phyloP scores from a whole-genome alignment of 371 early-diverging fungal species.

The Rhizomucor miehei region DNA sequence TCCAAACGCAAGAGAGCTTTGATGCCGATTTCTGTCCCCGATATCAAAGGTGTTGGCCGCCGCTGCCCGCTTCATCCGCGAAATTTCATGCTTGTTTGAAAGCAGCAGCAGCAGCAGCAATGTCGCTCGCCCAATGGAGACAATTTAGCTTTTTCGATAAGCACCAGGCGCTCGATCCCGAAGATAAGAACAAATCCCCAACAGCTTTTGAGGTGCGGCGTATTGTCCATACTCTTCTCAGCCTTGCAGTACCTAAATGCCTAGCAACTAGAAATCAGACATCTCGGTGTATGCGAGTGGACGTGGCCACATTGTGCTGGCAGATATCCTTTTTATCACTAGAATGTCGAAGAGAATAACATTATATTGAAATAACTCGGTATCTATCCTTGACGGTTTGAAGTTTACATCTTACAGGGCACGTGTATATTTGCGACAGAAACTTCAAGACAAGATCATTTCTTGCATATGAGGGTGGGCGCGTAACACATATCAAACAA shows the following conservation, averaged over 20 bases:
- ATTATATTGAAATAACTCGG: constrained; percentile 2
- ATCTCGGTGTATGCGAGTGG: constrained; percentile 53
- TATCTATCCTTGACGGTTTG: constrained; percentile 30
- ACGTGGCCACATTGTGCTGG: constrained; percentile 53
- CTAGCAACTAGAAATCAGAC: constrained; percentile 24
- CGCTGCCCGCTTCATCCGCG: no score
- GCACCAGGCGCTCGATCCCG: constrained; percentile 60
- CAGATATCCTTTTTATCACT: constrained; percentile 49
- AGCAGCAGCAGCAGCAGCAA: constrained; percentile 10
- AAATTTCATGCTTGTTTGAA: no score
- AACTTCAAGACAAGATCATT: constrained; percentile 68
- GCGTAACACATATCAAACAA: constrained; percentile 79
- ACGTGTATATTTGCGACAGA: constrained; percentile 68
- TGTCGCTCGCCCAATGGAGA: constrained; percentile 60
- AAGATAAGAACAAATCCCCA: constrained; percentile 58
- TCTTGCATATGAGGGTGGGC: constrained; percentile 66
- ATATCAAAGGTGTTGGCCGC: no score
- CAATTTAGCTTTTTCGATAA: constrained; percentile 85
- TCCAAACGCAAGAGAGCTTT: not conserved
- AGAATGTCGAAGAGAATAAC: not conserved
- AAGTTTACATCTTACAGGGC: constrained; percentile 48
- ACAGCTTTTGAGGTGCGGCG: constrained; percentile 60
- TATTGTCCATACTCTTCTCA: not conserved
- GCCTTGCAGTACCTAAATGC: no score
- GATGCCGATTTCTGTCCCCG: no score